Evolutionary conservation across 1,139 yeast species (phyloP).

Genomic region (Taiozyma sp.): DNA sequence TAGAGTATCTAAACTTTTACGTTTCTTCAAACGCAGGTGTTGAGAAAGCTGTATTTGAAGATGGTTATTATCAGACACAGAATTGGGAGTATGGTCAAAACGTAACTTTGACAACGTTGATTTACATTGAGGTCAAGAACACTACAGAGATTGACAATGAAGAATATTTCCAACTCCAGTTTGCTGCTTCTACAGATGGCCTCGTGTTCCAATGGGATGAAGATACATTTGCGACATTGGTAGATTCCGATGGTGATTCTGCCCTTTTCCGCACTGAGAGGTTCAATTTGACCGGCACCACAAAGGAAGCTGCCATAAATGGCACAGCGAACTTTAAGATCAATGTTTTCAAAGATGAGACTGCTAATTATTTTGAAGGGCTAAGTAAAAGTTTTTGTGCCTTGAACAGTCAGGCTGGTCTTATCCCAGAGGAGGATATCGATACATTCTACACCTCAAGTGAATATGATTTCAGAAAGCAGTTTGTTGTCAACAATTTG

Average conservation of each 20-base stretch:
- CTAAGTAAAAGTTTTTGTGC: slow-evolving; percentile 75
- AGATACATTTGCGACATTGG: slow-evolving; percentile 51
- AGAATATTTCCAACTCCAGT: slow-evolving; percentile 53
- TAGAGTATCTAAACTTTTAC: slow-evolving; percentile 1
- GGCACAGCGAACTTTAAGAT: slow-evolving; percentile 29
- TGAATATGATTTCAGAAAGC: slow-evolving; percentile 49
- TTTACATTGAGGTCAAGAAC: not conserved
- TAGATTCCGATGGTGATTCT: slow-evolving; percentile 71
- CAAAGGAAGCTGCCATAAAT: slow-evolving; percentile 19
- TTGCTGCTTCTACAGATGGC: slow-evolving; percentile 66
- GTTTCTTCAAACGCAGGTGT: not conserved
- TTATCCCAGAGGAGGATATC: slow-evolving; percentile 31
- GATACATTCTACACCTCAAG: slow-evolving; percentile 25
- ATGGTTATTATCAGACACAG: slow-evolving; percentile 11
- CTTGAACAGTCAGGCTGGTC: slow-evolving; percentile 36
- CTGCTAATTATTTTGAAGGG: slow-evolving; percentile 34
- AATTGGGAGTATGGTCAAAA: slow-evolving; percentile 1
- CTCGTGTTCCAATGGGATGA: slow-evolving; percentile 70
- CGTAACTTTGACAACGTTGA: not conserved
- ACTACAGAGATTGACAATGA: slow-evolving; percentile 36
- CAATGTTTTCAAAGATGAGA: slow-evolving; percentile 42
- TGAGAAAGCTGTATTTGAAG: slow-evolving; percentile 2
- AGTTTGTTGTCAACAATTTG: slow-evolving; percentile 58
- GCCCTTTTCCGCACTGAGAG: slow-evolving; percentile 69
- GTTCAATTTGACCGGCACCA: slow-evolving; percentile 25